Evolutionary conservation across 257 asterid species (phyloP).

Genomic region (Jasminum sambac): DNA sequence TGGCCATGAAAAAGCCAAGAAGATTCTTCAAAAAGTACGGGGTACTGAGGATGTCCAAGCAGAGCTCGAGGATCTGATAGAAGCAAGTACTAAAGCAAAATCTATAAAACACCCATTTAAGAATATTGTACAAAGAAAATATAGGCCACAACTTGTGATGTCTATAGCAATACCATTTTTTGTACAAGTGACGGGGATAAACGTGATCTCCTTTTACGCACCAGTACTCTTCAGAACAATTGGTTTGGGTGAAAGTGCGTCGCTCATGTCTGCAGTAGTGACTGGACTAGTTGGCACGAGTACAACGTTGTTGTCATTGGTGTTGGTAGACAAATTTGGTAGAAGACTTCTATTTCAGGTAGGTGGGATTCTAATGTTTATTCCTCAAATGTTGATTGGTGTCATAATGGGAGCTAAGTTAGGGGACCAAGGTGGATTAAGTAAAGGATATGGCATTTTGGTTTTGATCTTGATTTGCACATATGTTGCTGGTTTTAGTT

Average conservation of each 20-base stretch:
- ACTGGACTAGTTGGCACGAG: constrained; percentile 25
- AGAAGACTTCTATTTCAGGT: constrained; percentile 33
- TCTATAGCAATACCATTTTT: constrained; percentile 34
- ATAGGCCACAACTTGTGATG: constrained; percentile 40
- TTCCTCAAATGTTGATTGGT: constrained; percentile 29
- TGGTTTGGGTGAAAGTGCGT: constrained; percentile 34
- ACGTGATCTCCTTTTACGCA: constrained; percentile 33
- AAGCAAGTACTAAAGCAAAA: constrained; percentile 32
- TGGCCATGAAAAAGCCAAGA: constrained; percentile 27
- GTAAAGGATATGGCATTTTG: constrained; percentile 24
- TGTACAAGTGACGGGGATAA: constrained; percentile 34
- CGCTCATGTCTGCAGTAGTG: constrained; percentile 28
- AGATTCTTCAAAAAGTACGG: constrained; percentile 22
- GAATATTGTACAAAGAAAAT: constrained; percentile 29
- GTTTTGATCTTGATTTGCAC: constrained; percentile 27
- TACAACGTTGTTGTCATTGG: not conserved
- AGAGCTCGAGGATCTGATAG: constrained; percentile 29
- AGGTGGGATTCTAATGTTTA: constrained; percentile 32
- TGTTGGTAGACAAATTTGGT: constrained; percentile 30
- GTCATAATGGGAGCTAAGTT: constrained; percentile 27
- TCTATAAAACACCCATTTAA: constrained; percentile 29
- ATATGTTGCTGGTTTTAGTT: constrained; percentile 30
- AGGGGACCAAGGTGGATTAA: constrained; percentile 30
- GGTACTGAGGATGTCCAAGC: constrained; percentile 34
- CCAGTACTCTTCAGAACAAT: constrained; percentile 28